Evolutionary conservation across 768 basidiomycete genomes (phyloP).

Genomic region (Hebeloma cylindrosporum): DNA sequence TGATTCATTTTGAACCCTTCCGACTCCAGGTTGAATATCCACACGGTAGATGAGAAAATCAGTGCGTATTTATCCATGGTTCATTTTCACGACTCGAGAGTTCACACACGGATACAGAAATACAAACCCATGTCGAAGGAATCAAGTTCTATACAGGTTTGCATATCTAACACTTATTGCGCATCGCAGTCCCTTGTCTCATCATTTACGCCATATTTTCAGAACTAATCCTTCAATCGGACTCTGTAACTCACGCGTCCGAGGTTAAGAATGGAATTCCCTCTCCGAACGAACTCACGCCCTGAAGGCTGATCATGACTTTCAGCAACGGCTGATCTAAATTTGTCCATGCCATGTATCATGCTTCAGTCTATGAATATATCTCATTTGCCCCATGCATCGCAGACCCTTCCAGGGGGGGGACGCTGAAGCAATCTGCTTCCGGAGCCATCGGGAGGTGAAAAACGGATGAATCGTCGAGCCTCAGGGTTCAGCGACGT

Average conservation of each 20-base stretch:
- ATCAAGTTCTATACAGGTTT: conserved; percentile 31
- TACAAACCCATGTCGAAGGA: conserved; percentile 27
- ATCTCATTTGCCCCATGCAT: too few relatives aligned
- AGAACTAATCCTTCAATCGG: conserved; percentile 14
- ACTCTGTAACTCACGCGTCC: background rate
- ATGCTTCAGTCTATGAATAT: too few relatives aligned
- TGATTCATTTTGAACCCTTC: background rate
- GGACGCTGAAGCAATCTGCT: too few relatives aligned
- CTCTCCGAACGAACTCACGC: too few relatives aligned
- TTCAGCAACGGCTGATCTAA: too few relatives aligned
- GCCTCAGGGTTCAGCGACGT: too few relatives aligned
- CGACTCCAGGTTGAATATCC: conserved; percentile 25
- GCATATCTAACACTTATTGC: background rate
- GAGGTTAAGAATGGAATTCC: background rate
- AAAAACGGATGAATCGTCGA: too few relatives aligned
- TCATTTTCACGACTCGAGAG: background rate
- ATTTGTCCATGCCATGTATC: too few relatives aligned
- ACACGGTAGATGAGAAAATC: conserved; percentile 32
- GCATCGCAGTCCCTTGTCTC: background rate
- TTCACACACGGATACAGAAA: conserved; percentile 14
- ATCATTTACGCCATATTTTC: background rate
- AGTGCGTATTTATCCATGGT: conserved; percentile 15
- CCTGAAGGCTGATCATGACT: too few relatives aligned
- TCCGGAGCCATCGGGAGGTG: too few relatives aligned
- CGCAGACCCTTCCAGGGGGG: too few relatives aligned